Evolutionary conservation across 345 rosid genomes (phyloP).

Genomic region (Brassica carinata): DNA sequence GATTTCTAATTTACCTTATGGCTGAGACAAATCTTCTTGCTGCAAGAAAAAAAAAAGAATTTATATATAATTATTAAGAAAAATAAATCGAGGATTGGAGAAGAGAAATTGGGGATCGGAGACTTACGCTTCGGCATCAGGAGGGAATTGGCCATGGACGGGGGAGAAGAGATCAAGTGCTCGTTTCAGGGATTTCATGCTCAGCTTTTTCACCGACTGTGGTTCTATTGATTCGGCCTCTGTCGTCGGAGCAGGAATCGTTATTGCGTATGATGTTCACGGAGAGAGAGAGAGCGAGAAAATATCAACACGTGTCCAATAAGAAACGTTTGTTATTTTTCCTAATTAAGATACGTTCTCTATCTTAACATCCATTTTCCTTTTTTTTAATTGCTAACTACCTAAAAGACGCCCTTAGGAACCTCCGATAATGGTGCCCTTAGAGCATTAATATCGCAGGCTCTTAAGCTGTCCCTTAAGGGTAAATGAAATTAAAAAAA

Average conservation of each 20-base stretch:
- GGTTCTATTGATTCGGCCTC: conserved; percentile 93
- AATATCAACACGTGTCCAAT: too few relatives aligned
- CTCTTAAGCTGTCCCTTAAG: too few relatives aligned
- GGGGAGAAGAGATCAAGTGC: conserved; percentile 88
- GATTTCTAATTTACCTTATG: conserved; percentile 42
- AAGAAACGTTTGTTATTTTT: too few relatives aligned
- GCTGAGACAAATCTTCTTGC: conserved; percentile 44
- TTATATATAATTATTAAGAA: background rate
- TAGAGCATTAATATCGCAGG: too few relatives aligned
- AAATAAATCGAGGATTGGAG: background rate
- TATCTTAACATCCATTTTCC: too few relatives aligned
- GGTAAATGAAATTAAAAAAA: too few relatives aligned
- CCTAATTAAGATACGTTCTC: too few relatives aligned
- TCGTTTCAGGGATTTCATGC: conserved; percentile 80
- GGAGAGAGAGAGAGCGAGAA: background rate
- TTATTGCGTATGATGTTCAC: conserved; percentile 36
- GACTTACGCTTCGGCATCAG: conserved; percentile 73
- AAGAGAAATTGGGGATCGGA: conserved; percentile 13
- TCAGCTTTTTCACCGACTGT: conserved; percentile 88
- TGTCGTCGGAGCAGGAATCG: conserved; percentile 51
- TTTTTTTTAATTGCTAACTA: too few relatives aligned
- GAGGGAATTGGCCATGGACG: conserved; percentile 66
- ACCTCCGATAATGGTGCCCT: too few relatives aligned
- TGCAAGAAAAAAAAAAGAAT: conserved; percentile 35
- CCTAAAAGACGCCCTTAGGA: too few relatives aligned